Percentiles rank a stretch among this genome's conserved stretches.
Conservation (phyloP, 148 eudicot genomes). For the Cornus florida region DNA sequence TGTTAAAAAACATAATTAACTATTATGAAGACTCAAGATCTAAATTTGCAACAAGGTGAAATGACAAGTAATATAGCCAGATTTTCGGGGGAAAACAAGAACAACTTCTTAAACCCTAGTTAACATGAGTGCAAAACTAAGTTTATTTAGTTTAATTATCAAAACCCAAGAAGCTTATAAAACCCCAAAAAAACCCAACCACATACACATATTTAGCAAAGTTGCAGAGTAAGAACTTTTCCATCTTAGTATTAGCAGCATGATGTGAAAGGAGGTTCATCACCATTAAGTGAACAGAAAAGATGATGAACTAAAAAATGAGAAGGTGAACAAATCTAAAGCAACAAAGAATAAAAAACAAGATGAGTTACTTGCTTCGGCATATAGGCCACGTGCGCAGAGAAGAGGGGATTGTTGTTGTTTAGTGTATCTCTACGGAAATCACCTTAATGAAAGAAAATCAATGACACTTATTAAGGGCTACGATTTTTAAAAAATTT, state of each 20-base stretch:
- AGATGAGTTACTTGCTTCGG: too few relatives aligned
- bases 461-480: too few relatives aligned
- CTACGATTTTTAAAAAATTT: too few relatives aligned
- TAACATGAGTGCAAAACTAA: not conserved
- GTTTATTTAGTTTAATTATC: too few relatives aligned
- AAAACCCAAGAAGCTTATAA: not conserved
- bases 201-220: not conserved
- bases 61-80: not conserved
- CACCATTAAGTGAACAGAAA: not conserved
- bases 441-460: too few relatives aligned
- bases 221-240: constrained; percentile 2
- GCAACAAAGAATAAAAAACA: too few relatives aligned
- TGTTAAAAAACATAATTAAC: not conserved
- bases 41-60: not conserved
- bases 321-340: too few relatives aligned
- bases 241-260: not conserved
- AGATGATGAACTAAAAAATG: not conserved
- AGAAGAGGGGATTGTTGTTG: too few relatives aligned
- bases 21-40: not conserved
- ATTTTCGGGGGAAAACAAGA: not conserved
- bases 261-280: constrained; percentile 7
- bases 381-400: too few relatives aligned
- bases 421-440: too few relatives aligned
- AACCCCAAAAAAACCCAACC: not conserved
- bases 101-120: not conserved